A percentile compares a stretch with the other conserved stretches of the same genome.
phyloP scores from a whole-genome alignment of 1,284 basidiomycete genomes.

The Anthracocystis setariae region DNA sequence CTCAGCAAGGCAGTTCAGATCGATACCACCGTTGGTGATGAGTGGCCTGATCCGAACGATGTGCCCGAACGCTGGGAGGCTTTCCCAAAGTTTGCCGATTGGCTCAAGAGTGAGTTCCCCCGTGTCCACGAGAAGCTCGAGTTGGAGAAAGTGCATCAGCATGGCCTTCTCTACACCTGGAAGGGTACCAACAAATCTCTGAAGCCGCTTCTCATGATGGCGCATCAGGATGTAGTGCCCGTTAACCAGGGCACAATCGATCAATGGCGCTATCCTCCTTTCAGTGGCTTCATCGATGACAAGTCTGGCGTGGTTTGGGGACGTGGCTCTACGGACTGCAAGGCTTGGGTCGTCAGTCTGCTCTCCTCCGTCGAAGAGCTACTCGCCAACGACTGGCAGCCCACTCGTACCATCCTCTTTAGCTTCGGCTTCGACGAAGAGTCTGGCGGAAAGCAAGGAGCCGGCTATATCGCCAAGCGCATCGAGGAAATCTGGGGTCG shows the following conservation, averaged over 20 bases:
- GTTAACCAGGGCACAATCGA: constrained; percentile 70
- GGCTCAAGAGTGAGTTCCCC: constrained; percentile 49
- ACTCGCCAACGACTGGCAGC: constrained; percentile 68
- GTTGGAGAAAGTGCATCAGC: constrained; percentile 72
- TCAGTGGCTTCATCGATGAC: constrained; percentile 70
- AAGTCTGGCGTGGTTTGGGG: constrained; percentile 71
- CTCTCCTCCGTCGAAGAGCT: constrained; percentile 71
- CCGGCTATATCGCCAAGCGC: constrained; percentile 38
- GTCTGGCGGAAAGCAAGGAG: constrained; percentile 62
- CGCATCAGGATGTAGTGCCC: constrained; percentile 71
- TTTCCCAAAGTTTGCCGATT: constrained; percentile 53
- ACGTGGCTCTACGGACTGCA: constrained; percentile 63
- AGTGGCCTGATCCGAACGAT: constrained; percentile 48
- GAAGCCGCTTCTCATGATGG: constrained; percentile 76
- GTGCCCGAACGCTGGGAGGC: constrained; percentile 43
- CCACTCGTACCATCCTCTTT: constrained; percentile 71
- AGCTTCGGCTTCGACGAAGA: constrained; percentile 81
- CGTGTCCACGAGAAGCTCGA: constrained; percentile 43
- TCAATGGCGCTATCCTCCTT: constrained; percentile 71
- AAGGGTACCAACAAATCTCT: constrained; percentile 73
- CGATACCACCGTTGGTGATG: constrained; percentile 57
- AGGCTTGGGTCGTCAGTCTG: constrained; percentile 70
- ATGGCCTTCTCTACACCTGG: constrained; percentile 77
- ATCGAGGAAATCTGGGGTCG: constrained; percentile 55
- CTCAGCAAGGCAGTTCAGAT: constrained; percentile 58